phyloP scores from a whole-genome alignment of 192 early-diverging fungal species.

The Coemansia biformis region DNA sequence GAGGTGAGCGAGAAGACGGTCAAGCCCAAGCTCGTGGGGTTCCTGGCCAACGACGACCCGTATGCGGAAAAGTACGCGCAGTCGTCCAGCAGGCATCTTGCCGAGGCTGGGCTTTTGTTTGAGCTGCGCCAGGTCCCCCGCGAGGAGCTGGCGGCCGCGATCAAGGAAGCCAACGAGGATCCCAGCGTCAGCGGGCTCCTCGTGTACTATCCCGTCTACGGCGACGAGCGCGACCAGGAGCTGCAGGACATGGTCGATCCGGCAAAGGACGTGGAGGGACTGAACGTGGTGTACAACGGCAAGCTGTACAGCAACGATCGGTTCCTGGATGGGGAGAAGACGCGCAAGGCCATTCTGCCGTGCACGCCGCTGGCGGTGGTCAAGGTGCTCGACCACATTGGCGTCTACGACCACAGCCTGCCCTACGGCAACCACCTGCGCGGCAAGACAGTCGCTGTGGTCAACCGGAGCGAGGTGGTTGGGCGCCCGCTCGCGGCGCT shows the following conservation, averaged over 20 bases:
- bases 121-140: constrained; percentile 79
- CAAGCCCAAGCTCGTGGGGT: constrained; percentile 78
- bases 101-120: constrained; percentile 84
- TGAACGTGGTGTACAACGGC: constrained; percentile 90
- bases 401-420: constrained; percentile 83
- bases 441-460: constrained; percentile 84
- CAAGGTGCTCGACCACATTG: constrained; percentile 94
- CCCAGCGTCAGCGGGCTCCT: constrained; percentile 85
- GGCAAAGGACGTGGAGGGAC: constrained; percentile 93
- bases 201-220: constrained; percentile 98
- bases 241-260: constrained; percentile 85
- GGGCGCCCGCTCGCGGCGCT: constrained; percentile 95
- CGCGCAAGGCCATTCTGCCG: constrained; percentile 92
- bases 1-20: constrained; percentile 60
- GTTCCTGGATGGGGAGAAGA: constrained; percentile 73
- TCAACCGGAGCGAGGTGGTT: constrained; percentile 96
- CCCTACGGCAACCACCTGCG: constrained; percentile 92
- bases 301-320: constrained; percentile 97
- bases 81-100: constrained; percentile 91
- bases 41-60: constrained; percentile 93
- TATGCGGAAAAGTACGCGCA: constrained; percentile 90
- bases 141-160: constrained; percentile 76
- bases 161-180: constrained; percentile 88
- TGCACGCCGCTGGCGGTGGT: constrained; percentile 97
- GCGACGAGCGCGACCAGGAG: constrained; percentile 88